A percentile compares a stretch with the other conserved stretches of the same genome.
phyloP scores from a whole-genome alignment of 495 filamentous ascomycete genomes.

The Chaetomidium leptoderma region DNA sequence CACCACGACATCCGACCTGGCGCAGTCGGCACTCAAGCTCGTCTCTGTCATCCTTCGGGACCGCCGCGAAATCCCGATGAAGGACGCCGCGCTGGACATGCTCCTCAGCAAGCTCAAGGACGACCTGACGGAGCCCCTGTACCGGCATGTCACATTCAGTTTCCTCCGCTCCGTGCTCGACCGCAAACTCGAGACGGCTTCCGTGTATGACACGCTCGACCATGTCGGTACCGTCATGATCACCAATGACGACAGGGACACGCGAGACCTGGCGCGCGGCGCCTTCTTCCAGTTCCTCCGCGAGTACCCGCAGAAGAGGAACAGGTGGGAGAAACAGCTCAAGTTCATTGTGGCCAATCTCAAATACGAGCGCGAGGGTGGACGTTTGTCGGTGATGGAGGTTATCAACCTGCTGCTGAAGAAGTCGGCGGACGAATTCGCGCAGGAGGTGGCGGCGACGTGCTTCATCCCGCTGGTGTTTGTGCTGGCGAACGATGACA shows the following conservation, averaged over 20 bases:
- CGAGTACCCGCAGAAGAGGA: slow-evolving; percentile 88
- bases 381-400: slow-evolving; percentile 88
- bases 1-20: slow-evolving; percentile 71
- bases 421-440: slow-evolving; percentile 73
- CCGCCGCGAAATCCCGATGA: slow-evolving; percentile 64
- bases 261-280: slow-evolving; percentile 79
- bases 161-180: slow-evolving; percentile 83
- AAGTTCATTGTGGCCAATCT: slow-evolving; percentile 85
- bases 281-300: slow-evolving; percentile 91
- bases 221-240: slow-evolving; percentile 90
- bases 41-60: slow-evolving; percentile 82
- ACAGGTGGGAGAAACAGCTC: slow-evolving; percentile 81
- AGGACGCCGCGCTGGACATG: slow-evolving; percentile 77
- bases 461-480: slow-evolving; percentile 86
- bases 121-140: slow-evolving; percentile 89
- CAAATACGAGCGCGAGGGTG: slow-evolving; percentile 81
- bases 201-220: slow-evolving; percentile 88
- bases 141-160: slow-evolving; percentile 87
- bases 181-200: slow-evolving; percentile 75
- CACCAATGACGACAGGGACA: slow-evolving; percentile 81
- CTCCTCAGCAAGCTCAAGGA: slow-evolving; percentile 76
- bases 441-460: slow-evolving; percentile 72
- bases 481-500: slow-evolving; percentile 82
- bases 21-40: slow-evolving; percentile 83
- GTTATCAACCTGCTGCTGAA: slow-evolving; percentile 74